phyloP scores from a whole-genome alignment of 2,329 filamentous ascomycete species.

The Ilyonectria robusta region DNA sequence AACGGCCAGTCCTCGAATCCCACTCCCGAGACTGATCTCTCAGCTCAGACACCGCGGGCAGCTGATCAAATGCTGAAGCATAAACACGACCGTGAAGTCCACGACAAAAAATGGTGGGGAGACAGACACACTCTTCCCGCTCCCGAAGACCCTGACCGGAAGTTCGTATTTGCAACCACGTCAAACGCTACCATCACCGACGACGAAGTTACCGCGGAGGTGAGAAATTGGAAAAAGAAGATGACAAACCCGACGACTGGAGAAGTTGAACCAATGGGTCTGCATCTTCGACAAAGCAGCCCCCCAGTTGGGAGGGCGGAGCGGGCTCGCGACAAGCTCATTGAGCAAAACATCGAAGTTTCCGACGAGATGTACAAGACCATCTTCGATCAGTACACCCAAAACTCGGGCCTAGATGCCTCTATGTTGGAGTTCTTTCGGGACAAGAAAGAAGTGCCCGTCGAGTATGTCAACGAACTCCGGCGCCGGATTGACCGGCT shows the following conservation, averaged over 20 bases:
- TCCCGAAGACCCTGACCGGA: slow-evolving; percentile 27
- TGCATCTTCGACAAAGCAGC: slow-evolving; percentile 32
- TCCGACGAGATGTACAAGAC: slow-evolving; percentile 18
- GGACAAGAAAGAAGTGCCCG: slow-evolving; percentile 14
- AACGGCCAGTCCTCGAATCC: not conserved
- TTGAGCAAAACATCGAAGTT: slow-evolving; percentile 16
- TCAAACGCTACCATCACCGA: slow-evolving; percentile 13
- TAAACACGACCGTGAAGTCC: not conserved
- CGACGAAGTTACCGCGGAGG: not conserved
- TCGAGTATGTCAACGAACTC: slow-evolving; percentile 32
- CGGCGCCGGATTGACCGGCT: slow-evolving; percentile 28
- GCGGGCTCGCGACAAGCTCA: slow-evolving; percentile 27
- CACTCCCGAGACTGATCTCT: not conserved
- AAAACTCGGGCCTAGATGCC: slow-evolving; percentile 26
- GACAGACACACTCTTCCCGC: not conserved
- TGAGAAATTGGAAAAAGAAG: slow-evolving; percentile 8
- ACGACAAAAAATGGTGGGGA: slow-evolving; percentile 26
- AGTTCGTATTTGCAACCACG: slow-evolving; percentile 23
- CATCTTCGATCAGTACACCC: slow-evolving; percentile 23
- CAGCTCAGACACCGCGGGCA: not conserved
- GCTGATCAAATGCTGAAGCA: not conserved
- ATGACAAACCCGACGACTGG: slow-evolving; percentile 8
- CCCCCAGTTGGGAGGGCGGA: slow-evolving; percentile 30
- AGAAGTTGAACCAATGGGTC: slow-evolving; percentile 15
- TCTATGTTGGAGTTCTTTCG: slow-evolving; percentile 32